Evolutionary conservation across 1,284 basidiomycete genomes (phyloP).

Genomic region (Ustanciosporium gigantosporum): DNA sequence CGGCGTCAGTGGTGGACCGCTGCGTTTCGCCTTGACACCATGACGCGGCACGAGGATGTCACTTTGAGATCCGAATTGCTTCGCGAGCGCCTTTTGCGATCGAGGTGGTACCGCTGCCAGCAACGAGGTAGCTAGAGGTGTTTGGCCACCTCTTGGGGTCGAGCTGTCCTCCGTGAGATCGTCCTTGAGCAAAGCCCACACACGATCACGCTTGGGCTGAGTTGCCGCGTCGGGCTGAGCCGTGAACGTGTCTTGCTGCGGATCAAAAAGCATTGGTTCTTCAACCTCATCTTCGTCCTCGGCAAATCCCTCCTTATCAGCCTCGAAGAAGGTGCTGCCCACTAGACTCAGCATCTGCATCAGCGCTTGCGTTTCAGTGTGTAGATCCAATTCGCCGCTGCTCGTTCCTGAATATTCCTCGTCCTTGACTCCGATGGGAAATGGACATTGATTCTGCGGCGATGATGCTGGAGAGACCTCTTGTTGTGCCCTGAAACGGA

Average conservation of each 20-base stretch:
- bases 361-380: conserved; percentile 38
- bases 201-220: neutral
- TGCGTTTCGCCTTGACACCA: too few species aligned
- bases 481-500: too few species aligned
- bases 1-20: too few species aligned
- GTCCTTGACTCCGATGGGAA: neutral
- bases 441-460: neutral
- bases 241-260: too few species aligned
- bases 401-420: neutral
- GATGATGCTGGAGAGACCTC: neutral
- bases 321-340: conserved; percentile 48
- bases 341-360: conserved; percentile 55
- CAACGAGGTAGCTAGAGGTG: conserved; percentile 31
- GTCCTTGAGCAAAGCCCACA: neutral
- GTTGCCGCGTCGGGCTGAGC: too few species aligned
- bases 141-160: conserved; percentile 34
- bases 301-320: conserved; percentile 30
- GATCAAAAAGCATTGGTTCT: neutral
- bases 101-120: neutral
- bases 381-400: neutral
- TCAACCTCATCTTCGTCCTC: conserved; percentile 4
- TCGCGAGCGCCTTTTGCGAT: neutral
- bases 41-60: too few species aligned
- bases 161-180: conserved; percentile 16
- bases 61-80: too few species aligned